Evolutionary conservation across 192 early-diverging fungal genomes (phyloP), one percentile per base, ranked within the genome.

Genomic region (Gonapodya prolifera): DNA sequence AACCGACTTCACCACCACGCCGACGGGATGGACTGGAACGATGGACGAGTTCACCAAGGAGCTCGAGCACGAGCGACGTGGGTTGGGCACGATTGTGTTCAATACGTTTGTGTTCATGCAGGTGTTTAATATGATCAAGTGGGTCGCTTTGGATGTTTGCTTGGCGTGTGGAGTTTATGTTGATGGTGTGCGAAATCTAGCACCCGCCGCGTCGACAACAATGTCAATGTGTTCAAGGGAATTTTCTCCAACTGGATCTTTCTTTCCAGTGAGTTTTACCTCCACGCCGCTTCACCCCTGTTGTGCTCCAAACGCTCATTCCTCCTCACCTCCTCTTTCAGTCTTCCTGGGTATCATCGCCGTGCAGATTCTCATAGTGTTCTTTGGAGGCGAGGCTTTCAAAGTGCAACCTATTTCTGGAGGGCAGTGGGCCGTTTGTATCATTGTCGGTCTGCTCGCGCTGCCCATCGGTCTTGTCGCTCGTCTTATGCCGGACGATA

Each of bases 401-500:
- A n/a, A n/a, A 16, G 81, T 85, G n/a, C n/a, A n/a, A 1, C 85
- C 80, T 2, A 82, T 97, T 30, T 81, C 84, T 75, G 92, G 87
- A 16, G 83, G 82, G 30, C 88, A 93, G 73, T 99, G 98, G 98
- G 83, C 83, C 23, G 90, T 98, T 70, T 95, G 92, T 34, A 79
- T 99, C 35, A 82, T 18, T 16, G 33, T 78, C 33, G 78, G 78
- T 0, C 45, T 78, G 35, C 32, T 73, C 30, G 75, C 78, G 70
- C 69, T 78, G 13, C 78, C 78, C 23, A n/a, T 78, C n/a, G 78
- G 78, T 33, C 30, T 78, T 30, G 77, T 96, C 1, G 88, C 98
- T 69, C 87, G 95, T n/a, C 81, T 98, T 23, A 83, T 96, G 29
- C 98, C 98, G 0, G 94, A 96, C n/a, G n/a, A n/a, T n/a, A n/a